These are phyloP conservation scores for Breynia disticha DNA, from an alignment of 441 rosid genomes.

Conservation along the genomic window DNA sequence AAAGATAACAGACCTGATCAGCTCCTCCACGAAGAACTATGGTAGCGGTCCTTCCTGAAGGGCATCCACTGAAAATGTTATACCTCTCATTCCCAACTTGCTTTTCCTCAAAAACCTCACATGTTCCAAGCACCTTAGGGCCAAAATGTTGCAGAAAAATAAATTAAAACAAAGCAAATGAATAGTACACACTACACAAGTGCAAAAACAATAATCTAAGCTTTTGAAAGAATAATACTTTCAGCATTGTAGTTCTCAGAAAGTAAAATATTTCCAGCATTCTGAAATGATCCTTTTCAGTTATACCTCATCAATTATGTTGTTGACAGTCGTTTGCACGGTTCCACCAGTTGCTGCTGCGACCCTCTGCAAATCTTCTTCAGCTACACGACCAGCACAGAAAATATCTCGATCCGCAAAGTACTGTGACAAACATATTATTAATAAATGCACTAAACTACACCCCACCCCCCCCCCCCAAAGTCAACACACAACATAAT, in stretches of 20 bases:
- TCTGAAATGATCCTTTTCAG: too few relatives aligned
- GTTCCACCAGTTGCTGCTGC: slow-evolving; percentile 98
- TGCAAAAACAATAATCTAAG: not conserved
- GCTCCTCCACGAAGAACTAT: slow-evolving; percentile 99
- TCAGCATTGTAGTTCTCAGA: too few relatives aligned
- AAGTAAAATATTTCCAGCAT: too few relatives aligned
- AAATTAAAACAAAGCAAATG: slow-evolving; percentile 11
- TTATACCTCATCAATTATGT: slow-evolving; percentile 72
- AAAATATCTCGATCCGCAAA: slow-evolving; percentile 98
- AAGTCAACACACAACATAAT: not conserved
- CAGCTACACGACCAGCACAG: slow-evolving; percentile 98
- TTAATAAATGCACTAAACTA: too few relatives aligned
- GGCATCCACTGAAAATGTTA: slow-evolving; percentile 97
- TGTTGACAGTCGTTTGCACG: slow-evolving; percentile 91
- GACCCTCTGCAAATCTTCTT: slow-evolving; percentile 86
- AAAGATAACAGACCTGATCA: slow-evolving; percentile 65
- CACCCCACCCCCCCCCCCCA: too few relatives aligned
- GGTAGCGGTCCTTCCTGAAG: slow-evolving; percentile 86
- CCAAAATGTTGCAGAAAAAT: slow-evolving; percentile 16
- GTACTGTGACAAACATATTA: slow-evolving; percentile 45
- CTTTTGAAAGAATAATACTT: too few relatives aligned
- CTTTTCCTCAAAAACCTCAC: slow-evolving; percentile 90
- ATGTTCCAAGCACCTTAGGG: slow-evolving; percentile 85
- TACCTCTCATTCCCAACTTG: slow-evolving; percentile 99
- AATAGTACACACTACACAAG: not conserved